Evolutionary conservation across 192 early-diverging fungal species (phyloP).

Genomic region (Coemansia furcata): DNA sequence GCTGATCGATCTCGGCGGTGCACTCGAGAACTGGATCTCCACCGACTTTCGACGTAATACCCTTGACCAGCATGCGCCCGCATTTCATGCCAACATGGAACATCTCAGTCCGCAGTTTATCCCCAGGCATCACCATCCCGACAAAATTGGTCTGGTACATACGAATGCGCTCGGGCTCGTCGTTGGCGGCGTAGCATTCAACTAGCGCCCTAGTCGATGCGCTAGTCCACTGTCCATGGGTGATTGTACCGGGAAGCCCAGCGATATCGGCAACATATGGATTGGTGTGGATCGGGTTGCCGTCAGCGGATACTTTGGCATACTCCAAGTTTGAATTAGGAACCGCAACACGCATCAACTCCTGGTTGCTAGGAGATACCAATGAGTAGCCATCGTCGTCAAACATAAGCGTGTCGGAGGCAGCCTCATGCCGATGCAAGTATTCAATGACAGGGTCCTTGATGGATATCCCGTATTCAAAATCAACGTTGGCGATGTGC

Average conservation of each 20-base stretch:
- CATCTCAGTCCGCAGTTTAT: conserved; percentile 78
- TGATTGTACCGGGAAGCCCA: conserved; percentile 83
- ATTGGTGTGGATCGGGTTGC: conserved; percentile 93
- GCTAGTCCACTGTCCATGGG: conserved; percentile 94
- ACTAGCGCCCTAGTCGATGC: conserved; percentile 89
- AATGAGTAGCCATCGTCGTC: too few species aligned
- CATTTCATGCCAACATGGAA: conserved; percentile 88
- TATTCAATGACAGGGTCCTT: too few species aligned
- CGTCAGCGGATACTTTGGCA: conserved; percentile 75
- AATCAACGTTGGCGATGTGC: too few species aligned
- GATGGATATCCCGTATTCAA: too few species aligned
- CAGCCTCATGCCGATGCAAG: too few species aligned
- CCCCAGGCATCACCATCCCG: conserved; percentile 88
- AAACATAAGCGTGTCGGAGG: too few species aligned
- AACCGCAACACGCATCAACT: conserved; percentile 22
- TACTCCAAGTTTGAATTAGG: conserved; percentile 81
- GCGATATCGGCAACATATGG: conserved; percentile 88
- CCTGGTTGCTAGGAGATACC: too few species aligned
- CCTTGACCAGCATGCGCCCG: conserved; percentile 90
- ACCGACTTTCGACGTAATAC: conserved; percentile 75
- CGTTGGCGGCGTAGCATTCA: conserved; percentile 85
- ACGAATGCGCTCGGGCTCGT: conserved; percentile 78
- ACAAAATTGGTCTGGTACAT: conserved; percentile 78
- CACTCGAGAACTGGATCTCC: conserved; percentile 69
- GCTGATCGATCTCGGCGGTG: conserved; percentile 87